A percentile compares a stretch with the other conserved stretches of the same genome.
Evolutionary conservation across 228 moss, liverwort and hornwort species (phyloP).

Genomic region (Sphagnum magellanicum): DNA sequence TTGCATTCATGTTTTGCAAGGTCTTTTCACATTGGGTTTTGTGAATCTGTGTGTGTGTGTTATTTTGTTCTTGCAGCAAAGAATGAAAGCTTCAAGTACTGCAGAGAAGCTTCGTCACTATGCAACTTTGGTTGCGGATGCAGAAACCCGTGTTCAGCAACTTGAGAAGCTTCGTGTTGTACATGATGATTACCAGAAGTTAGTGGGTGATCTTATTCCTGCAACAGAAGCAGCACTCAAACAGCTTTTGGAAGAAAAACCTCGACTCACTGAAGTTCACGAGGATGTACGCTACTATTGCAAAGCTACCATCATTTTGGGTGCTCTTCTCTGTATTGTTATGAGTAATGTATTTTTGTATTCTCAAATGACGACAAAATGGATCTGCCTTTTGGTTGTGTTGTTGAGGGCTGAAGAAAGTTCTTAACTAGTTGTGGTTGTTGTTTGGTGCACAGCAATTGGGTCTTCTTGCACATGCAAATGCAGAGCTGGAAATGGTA

Average conservation of each 20-base stretch:
- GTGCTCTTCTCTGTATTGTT: slow-evolving; percentile 4
- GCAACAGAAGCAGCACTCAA: slow-evolving; percentile 57
- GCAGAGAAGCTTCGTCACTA: slow-evolving; percentile 40
- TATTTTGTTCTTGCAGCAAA: slow-evolving; percentile 51
- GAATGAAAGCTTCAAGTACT: slow-evolving; percentile 40
- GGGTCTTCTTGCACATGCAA: slow-evolving; percentile 76
- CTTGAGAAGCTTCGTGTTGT: slow-evolving; percentile 72
- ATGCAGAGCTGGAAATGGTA: slow-evolving; percentile 57
- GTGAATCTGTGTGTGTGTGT: too few species aligned
- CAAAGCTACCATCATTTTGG: slow-evolving; percentile 1
- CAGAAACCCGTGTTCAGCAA: slow-evolving; percentile 58
- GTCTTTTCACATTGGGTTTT: background rate
- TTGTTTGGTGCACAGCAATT: slow-evolving; percentile 33
- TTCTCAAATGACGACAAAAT: too few species aligned
- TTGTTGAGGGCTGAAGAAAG: too few species aligned
- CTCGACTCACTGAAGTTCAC: slow-evolving; percentile 44
- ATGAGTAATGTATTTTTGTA: slow-evolving; percentile 7
- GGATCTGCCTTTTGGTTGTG: too few species aligned
- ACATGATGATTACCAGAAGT: slow-evolving; percentile 74
- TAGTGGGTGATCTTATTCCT: slow-evolving; percentile 69
- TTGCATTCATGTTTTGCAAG: background rate
- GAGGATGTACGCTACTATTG: slow-evolving; percentile 54
- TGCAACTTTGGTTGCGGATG: slow-evolving; percentile 35
- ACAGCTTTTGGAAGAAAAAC: slow-evolving; percentile 47
- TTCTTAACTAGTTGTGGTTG: background rate